Base-by-base conservation (phyloP, 805 yeast genomes). In the Yamadazyma kitorensis region DNA sequence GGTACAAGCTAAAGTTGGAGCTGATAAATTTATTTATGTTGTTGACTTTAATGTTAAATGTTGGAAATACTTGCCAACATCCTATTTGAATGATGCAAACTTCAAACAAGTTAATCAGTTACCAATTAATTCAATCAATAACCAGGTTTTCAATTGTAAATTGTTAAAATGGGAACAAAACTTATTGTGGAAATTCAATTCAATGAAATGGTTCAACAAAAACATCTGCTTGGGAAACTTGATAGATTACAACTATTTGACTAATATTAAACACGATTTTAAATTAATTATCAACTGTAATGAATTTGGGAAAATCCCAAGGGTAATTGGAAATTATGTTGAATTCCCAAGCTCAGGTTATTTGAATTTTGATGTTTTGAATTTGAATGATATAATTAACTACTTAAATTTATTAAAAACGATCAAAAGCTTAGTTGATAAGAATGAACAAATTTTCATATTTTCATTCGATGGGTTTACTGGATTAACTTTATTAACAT, bases 281-380 rank as follows among this genome's bases (percentile, higher is more conserved):
- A 65, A 64, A 26, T 45, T 79, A 10, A 73, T 72, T 41, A 59
- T 81, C 12, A 68, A 71, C 43, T 82, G 88, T 55, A 69, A 71
- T 36, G 85, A 76, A 38, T 72, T 80, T 36, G 84, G 85, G 1
- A 45, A 6, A 15, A 39, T 59, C 2, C 47, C 70, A 11, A 48
- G 51, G 2, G 58, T 56, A 6, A 48, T 77, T 23, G 48, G 48
- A 11, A 31, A 37, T 27, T 52, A 52, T 38, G 40, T 62, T 29
- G 69, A 62, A 34, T 62, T 63, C 37, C 68, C 70, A 5, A 45
- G 54, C 20, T 39, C 59, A 10, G 58, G 66, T 3, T 47, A 51
- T 15, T 36, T 51, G 13, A 41, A 45, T 17, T 43, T 49, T n/a
- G 40, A 44, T 10, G 31, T 35, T 19, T 31, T 62, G 16, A 48